Evolutionary conservation across 1,284 basidiomycete genomes (phyloP), one percentile per base, ranked within the genome.

Genomic region (Tilletia caries): DNA sequence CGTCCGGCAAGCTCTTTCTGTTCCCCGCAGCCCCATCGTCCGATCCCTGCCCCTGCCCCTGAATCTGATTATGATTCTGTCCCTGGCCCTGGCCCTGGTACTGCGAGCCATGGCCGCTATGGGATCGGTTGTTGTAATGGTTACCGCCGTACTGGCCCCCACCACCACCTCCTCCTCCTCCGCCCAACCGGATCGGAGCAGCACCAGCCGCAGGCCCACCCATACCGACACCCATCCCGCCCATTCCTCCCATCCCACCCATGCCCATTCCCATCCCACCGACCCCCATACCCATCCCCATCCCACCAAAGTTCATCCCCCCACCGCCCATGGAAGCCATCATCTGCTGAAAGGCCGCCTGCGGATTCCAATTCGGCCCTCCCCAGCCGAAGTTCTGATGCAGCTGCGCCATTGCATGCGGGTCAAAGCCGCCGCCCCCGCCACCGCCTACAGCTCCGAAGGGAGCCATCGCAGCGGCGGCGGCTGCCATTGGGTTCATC

Each of bases 341-440:
- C 76, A 79, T 78, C 71, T 81, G 79, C 71, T 82, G 80, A 73
- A 79, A 81, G 4, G 76, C 73, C 75, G 82, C 76, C 68, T 78
- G 76, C 50, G 81, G 81, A 67, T 82, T 82, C 78, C 77, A 83
- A 32, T 72, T 75, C 50, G 69, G 71, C 62, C 66, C 68, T 25
- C 80, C 75, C 78, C 78, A 86, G 76, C 85, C 85, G 85, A 86
- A 86, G 71, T 85, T 85, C 80, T 86, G 84, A 75, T 86, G 87
- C 84, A 87, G 86, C 80, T 85, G 84, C 13, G 85, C 84, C 86
- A 87, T 86, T 12, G 86, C 86, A 54, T 83, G 80, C 2, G 85
- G 84, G 74, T 87, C 86, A 70, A 86, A 86, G 1, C 70, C 75
- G 60, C 71, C 73, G 2, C 64, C 73, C 0, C 60, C 67, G 20